phyloP scores from a whole-genome alignment of 2,329 filamentous ascomycete genomes.

The Neocatenulostroma microsporum region DNA sequence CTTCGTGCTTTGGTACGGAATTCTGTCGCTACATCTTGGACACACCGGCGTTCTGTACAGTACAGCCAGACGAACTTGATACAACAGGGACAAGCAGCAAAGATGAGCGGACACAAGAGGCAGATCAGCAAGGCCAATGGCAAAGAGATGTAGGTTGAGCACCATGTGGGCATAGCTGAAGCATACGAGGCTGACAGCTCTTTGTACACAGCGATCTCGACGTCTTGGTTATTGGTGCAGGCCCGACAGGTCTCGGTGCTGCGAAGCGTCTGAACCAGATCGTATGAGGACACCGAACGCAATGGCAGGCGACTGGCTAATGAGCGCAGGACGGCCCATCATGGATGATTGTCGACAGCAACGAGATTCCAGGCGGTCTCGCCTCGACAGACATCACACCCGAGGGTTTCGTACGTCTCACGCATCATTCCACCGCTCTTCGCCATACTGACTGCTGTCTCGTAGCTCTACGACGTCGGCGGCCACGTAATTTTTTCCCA shows the following conservation, averaged over 20 bases:
- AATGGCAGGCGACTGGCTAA: constrained; percentile 7
- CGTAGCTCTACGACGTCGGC: constrained; percentile 92
- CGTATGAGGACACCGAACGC: constrained; percentile 47
- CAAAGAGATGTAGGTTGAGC: constrained; percentile 24
- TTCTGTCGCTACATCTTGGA: too few species aligned
- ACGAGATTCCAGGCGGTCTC: constrained; percentile 86
- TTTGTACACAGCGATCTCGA: constrained; percentile 92
- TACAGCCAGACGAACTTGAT: too few species aligned
- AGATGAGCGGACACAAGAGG: constrained; percentile 20
- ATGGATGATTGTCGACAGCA: constrained; percentile 92
- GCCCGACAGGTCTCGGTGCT: constrained; percentile 93
- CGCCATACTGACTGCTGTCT: not conserved
- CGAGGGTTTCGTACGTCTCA: constrained; percentile 82
- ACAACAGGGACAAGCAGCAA: too few species aligned
- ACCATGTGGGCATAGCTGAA: constrained; percentile 4
- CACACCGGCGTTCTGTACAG: too few species aligned
- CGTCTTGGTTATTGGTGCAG: constrained; percentile 94
- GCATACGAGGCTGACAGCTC: not conserved
- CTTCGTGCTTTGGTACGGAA: too few species aligned
- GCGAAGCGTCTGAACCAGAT: constrained; percentile 97
- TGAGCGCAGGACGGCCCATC: constrained; percentile 68
- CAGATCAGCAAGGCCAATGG: constrained; percentile 28
- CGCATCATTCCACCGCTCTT: constrained; percentile 7
- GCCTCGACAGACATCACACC: constrained; percentile 91
- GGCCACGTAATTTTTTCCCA: constrained; percentile 99